These are phyloP conservation scores for Phlebiopsis gigantea DNA, from an alignment of 768 basidiomycete genomes.

Conservation along the genomic window DNA sequence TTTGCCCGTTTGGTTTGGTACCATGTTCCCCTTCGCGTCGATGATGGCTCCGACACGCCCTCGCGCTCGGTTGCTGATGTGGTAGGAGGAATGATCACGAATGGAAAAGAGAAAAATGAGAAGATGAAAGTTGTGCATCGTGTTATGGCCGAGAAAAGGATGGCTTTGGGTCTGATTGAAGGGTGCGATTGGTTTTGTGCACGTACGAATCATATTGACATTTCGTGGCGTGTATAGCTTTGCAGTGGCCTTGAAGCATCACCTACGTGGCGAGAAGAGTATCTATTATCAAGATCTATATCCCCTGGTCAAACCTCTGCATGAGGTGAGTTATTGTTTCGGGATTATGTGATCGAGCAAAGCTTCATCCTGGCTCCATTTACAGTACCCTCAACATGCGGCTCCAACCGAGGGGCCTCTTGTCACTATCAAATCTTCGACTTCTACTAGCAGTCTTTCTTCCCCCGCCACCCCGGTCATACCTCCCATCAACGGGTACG, in stretches of 20 bases:
- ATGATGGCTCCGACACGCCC: slow-evolving; percentile 26
- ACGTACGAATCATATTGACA: background rate
- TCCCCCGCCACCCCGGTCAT: slow-evolving; percentile 27
- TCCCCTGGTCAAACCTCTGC: slow-evolving; percentile 49
- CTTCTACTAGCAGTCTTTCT: background rate
- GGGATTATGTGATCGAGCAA: too few relatives aligned
- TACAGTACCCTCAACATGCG: background rate
- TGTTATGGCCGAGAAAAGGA: slow-evolving; percentile 56
- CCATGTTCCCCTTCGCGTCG: slow-evolving; percentile 48
- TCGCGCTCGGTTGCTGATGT: background rate
- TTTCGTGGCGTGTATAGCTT: slow-evolving; percentile 32
- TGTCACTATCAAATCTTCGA: background rate
- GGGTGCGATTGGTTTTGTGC: slow-evolving; percentile 32
- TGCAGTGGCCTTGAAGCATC: slow-evolving; percentile 54
- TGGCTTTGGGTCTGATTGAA: slow-evolving; percentile 54
- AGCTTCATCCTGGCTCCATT: too few relatives aligned
- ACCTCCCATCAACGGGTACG: slow-evolving; percentile 46
- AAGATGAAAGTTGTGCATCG: slow-evolving; percentile 35
- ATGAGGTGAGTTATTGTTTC: slow-evolving; percentile 39
- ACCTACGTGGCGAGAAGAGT: slow-evolving; percentile 54
- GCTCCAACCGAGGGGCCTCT: background rate
- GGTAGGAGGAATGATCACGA: slow-evolving; percentile 3
- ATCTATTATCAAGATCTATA: slow-evolving; percentile 63
- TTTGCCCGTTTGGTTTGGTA: slow-evolving; percentile 56
- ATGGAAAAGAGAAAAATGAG: slow-evolving; percentile 28